A percentile compares a stretch with the other conserved stretches of the same genome.
phyloP scores from a whole-genome alignment of 257 asterid genomes.

The Solanum chaucha region DNA sequence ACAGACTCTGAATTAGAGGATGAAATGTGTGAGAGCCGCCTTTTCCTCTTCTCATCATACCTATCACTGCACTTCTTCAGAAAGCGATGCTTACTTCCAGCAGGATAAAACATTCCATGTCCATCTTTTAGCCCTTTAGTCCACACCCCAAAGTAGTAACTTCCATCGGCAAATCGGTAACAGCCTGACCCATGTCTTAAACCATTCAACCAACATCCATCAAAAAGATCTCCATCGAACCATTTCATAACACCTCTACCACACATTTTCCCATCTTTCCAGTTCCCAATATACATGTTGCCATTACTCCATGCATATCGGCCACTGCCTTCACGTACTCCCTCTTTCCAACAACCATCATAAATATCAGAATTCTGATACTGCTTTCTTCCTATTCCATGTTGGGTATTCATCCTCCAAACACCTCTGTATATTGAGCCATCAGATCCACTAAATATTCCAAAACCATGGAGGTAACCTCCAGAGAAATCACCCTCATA shows the following conservation, averaged over 20 bases:
- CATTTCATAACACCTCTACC: constrained; percentile 96
- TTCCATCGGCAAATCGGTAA: constrained; percentile 66
- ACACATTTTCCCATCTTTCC: constrained; percentile 68
- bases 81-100: constrained; percentile 37
- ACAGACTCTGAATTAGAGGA: constrained; percentile 30
- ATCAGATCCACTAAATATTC: constrained; percentile 57
- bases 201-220: constrained; percentile 87
- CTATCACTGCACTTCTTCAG: constrained; percentile 25
- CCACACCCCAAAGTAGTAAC: constrained; percentile 91
- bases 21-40: constrained; percentile 25
- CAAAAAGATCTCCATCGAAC: constrained; percentile 72
- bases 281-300: constrained; percentile 69
- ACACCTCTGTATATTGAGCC: constrained; percentile 74
- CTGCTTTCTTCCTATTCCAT: constrained; percentile 81
- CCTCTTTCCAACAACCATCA: constrained; percentile 95
- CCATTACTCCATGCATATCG: constrained; percentile 74
- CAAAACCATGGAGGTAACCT: constrained; percentile 78
- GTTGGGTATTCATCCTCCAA: constrained; percentile 83
- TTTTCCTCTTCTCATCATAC: constrained; percentile 34
- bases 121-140: constrained; percentile 88
- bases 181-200: constrained; percentile 76
- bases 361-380: constrained; percentile 72
- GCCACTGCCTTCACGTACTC: constrained; percentile 87
- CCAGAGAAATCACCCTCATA: constrained; percentile 92
- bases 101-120: constrained; percentile 75